These are phyloP conservation scores for Royoungia palumana DNA, from an alignment of 768 basidiomycete species.

Conservation along the genomic window DNA sequence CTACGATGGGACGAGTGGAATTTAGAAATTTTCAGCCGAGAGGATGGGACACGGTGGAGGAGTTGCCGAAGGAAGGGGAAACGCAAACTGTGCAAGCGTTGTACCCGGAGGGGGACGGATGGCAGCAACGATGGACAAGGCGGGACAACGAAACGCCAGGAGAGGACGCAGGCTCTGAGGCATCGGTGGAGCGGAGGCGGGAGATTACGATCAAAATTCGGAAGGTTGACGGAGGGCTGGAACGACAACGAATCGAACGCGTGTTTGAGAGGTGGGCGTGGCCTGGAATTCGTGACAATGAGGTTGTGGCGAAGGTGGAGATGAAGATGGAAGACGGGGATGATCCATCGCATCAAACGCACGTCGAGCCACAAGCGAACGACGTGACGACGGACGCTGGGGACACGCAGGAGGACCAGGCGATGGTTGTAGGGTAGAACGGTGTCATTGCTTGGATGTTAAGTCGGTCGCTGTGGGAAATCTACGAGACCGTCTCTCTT, in stretches of 20 bases:
- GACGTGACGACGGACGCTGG: conserved; percentile 7
- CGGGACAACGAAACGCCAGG: conserved; percentile 25
- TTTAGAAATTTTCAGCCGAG: conserved; percentile 72
- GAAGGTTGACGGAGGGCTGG: conserved; percentile 52
- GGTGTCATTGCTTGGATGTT: conserved; percentile 3
- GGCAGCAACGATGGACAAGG: conserved; percentile 46
- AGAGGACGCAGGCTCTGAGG: conserved; percentile 31
- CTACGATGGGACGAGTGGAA: conserved; percentile 21
- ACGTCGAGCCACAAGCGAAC: conserved; percentile 3
- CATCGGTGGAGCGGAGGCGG: conserved; percentile 41
- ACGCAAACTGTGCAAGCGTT: conserved; percentile 36
- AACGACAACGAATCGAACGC: conserved; percentile 71
- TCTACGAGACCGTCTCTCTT: neutral
- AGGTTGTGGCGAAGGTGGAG: conserved; percentile 14
- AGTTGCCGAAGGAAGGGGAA: conserved; percentile 42
- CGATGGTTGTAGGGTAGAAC: conserved; percentile 13
- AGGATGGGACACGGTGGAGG: conserved; percentile 55
- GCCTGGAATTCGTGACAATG: conserved; percentile 24
- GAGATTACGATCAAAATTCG: conserved; percentile 59
- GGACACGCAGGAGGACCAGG: conserved; percentile 1
- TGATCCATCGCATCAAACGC: conserved; percentile 1
- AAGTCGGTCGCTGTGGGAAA: conserved; percentile 12
- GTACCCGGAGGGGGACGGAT: conserved; percentile 40
- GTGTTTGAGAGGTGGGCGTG: conserved; percentile 67
- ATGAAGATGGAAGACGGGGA: conserved; percentile 32